Evolutionary conservation across 257 asterid genomes (phyloP).

Genomic region (Pogostemon cablin): DNA sequence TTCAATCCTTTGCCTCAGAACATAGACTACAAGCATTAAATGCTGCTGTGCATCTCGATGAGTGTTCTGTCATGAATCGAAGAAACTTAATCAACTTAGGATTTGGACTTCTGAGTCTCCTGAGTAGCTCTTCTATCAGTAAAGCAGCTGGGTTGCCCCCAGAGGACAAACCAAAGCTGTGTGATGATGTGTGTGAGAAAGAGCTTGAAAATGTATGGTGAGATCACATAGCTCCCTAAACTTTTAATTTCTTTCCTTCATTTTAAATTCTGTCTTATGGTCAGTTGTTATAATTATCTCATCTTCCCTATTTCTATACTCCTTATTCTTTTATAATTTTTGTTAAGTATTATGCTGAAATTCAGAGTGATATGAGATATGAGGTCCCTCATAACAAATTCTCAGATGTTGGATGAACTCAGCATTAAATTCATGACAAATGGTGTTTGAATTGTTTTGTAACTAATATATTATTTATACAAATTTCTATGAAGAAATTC

Average conservation of each 20-base stretch:
- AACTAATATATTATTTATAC: too few species aligned
- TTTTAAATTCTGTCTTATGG: background rate
- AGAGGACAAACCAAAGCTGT: constrained; percentile 83
- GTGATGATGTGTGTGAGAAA: constrained; percentile 80
- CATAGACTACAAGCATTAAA: constrained; percentile 29
- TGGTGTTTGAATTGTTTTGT: too few species aligned
- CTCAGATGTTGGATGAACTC: background rate
- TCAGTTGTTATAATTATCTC: too few species aligned
- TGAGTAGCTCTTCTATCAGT: constrained; percentile 42
- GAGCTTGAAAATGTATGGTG: constrained; percentile 96
- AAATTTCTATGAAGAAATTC: background rate
- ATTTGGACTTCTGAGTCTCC: constrained; percentile 46
- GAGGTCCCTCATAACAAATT: background rate
- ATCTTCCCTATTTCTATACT: too few species aligned
- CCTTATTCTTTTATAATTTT: background rate
- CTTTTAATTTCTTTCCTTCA: constrained; percentile 15
- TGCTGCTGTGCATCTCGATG: constrained; percentile 29
- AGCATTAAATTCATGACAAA: background rate
- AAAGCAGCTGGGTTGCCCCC: constrained; percentile 94
- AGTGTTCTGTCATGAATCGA: constrained; percentile 41
- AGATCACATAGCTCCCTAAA: constrained; percentile 54
- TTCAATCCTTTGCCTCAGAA: constrained; percentile 34
- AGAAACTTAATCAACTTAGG: constrained; percentile 47
- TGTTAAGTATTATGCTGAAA: background rate
- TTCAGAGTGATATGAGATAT: background rate